Evolutionary conservation across 139 green algal genomes (phyloP).

Genomic region (Chloropicon primus): DNA sequence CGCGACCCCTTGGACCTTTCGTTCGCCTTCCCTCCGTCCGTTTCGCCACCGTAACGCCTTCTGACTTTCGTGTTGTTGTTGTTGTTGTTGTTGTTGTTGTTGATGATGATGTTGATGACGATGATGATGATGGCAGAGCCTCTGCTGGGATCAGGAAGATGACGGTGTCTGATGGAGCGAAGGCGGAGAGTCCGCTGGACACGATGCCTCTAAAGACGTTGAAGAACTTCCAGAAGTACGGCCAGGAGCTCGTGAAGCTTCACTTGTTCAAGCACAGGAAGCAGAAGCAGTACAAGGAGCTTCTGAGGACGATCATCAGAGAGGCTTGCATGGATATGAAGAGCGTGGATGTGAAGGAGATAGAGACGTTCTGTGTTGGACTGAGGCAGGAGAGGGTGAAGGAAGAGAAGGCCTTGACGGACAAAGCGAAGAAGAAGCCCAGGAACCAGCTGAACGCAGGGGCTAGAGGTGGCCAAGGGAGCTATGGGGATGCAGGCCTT

Average conservation of each 20-base stretch:
- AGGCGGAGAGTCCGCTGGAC: neutral
- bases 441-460: constrained; percentile 15
- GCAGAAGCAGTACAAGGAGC: constrained; percentile 6
- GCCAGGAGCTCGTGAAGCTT: constrained; percentile 1
- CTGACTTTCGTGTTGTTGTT: neutral
- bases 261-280: constrained; percentile 2
- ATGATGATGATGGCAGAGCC: neutral
- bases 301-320: constrained; percentile 10
- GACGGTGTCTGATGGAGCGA: neutral
- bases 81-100: neutral
- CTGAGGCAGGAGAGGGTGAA: constrained; percentile 21
- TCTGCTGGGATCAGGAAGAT: constrained; percentile 7
- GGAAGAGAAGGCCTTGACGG: constrained; percentile 10
- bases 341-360: constrained; percentile 17
- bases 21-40: neutral
- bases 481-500: constrained; percentile 2
- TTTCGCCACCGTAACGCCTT: neutral
- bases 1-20: no score
- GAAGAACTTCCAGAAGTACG: constrained; percentile 16
- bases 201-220: constrained; percentile 5
- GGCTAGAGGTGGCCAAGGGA: neutral
- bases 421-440: constrained; percentile 6
- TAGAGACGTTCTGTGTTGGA: constrained; percentile 8
- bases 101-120: neutral
- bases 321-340: constrained; percentile 7